Base-by-base conservation (phyloP, 140 eudicot genomes). In the Erigeron philadelphicus region DNA sequence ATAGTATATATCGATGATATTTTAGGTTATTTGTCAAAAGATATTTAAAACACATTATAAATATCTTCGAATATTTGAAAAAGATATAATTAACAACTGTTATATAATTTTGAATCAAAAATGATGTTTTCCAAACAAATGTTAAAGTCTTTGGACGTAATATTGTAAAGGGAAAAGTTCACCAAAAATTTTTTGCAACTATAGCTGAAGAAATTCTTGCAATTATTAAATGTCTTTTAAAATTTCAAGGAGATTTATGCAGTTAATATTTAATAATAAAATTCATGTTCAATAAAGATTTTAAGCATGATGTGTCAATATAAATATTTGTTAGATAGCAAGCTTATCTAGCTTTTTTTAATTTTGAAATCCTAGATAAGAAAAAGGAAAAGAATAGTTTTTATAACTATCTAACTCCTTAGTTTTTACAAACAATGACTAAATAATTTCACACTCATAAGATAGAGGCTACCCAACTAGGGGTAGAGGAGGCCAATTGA, bases 281-380 rank as follows among this genome's bases (percentile, higher is more conserved):
- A 47, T 47, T 10, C 13, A 47, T 47, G 53, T 60, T 60, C 11
- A 35, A 35, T 8, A 58, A 60, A 9, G 66, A 60, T 60, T 38
- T 60, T 35, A 60, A 60, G 35, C 8, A 60, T 35, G 11, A 19
- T 16, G 11, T 60, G 2, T 60, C 66, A 0, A 60, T 25, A 35
- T 46, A 60, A 60, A 58, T 58, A 8, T 58, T 58, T 58, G 64
- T 41, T 9, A 19, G 64, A 21, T 21, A 42, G 64, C 43, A 58
- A 8, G 43, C 66, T 13, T 9, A n/a, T 15, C 6, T 53, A 53
- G 59, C 23, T 2, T 3, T 8, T 11, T 53, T 15, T 53, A 25
- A 53, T 53, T 53, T 53, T 53, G 3, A 11, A 53, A 53, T 53
- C 0, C 8, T n/a, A n/a, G n/a, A 11, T 53, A n/a, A 53, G 59